Evolutionary conservation across 306 rosid genomes (phyloP).

Genomic region (Quillaja saponaria): DNA sequence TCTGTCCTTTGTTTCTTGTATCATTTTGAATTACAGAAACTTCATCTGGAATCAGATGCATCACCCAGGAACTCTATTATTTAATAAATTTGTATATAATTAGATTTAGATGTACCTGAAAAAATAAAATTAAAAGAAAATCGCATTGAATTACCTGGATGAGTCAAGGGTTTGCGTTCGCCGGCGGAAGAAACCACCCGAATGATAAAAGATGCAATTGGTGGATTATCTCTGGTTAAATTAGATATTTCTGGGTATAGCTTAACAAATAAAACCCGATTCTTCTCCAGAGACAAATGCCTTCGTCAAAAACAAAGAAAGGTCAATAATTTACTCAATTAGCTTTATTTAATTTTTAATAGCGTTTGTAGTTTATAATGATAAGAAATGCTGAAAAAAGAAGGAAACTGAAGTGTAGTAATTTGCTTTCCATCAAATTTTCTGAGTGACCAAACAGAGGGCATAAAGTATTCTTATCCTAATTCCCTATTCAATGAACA

Average conservation of each 20-base stretch:
- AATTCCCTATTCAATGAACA: slow-evolving; percentile 18
- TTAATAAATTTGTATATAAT: too few species aligned
- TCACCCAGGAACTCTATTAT: too few species aligned
- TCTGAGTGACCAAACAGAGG: slow-evolving; percentile 17
- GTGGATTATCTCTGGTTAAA: slow-evolving; percentile 81
- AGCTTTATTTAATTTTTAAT: too few species aligned
- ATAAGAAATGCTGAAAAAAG: background rate
- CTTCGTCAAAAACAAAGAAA: slow-evolving; percentile 44
- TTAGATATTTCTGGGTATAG: slow-evolving; percentile 85
- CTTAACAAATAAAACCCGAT: slow-evolving; percentile 69
- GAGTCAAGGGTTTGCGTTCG: slow-evolving; percentile 72
- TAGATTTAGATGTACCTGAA: too few species aligned
- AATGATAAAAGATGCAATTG: slow-evolving; percentile 82
- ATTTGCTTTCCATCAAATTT: slow-evolving; percentile 7
- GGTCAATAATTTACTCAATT: background rate
- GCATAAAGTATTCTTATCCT: too few species aligned
- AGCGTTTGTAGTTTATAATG: too few species aligned
- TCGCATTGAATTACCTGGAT: slow-evolving; percentile 96
- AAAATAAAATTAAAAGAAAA: too few species aligned
- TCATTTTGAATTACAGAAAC: too few species aligned
- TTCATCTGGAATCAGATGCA: too few species aligned
- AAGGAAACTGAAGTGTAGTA: background rate
- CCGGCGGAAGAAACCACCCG: slow-evolving; percentile 75
- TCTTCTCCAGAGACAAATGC: slow-evolving; percentile 93
- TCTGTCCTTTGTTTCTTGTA: too few species aligned